Percentiles rank a stretch among this genome's conserved stretches.
Conservation (phyloP, 2,329 filamentous ascomycete species). For the Phialemoniopsis sp. region DNA sequence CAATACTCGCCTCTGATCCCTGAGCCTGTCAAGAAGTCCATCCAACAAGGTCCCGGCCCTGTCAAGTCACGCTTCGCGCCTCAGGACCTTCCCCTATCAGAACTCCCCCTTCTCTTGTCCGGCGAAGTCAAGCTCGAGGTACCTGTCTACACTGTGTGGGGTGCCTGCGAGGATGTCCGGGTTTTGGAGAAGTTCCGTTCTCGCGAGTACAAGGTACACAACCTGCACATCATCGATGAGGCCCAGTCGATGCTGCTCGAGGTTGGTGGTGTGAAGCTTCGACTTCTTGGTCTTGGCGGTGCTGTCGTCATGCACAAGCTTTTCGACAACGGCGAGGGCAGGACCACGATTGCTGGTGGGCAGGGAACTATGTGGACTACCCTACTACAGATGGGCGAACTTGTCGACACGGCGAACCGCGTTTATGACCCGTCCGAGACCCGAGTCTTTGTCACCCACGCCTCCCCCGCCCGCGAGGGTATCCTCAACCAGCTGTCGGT, state of each 20-base stretch:
- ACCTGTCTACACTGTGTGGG: constrained; percentile 98
- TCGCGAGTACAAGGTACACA: constrained; percentile 95
- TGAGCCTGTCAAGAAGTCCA: constrained; percentile 68
- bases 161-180: constrained; percentile 95
- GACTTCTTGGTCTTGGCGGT: constrained; percentile 87
- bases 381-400: constrained; percentile 92
- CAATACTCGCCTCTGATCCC: constrained; percentile 95
- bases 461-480: constrained; percentile 92
- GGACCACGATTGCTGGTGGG: constrained; percentile 95
- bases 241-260: constrained; percentile 93
- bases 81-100: constrained; percentile 83
- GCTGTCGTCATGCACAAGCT: constrained; percentile 99
- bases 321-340: constrained; percentile 96
- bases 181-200: constrained; percentile 97
- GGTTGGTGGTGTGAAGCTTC: constrained; percentile 91
- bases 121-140: constrained; percentile 90
- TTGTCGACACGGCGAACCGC: constrained; percentile 95
- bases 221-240: constrained; percentile 98
- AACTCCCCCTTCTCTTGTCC: constrained; percentile 83
- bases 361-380: constrained; percentile 99
- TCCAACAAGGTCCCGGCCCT: constrained; percentile 64
- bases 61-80: constrained; percentile 83
- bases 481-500: constrained; percentile 97
- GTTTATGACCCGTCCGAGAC: constrained; percentile 99
- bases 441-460: constrained; percentile 92